Percentiles rank a stretch among this genome's conserved stretches.
phyloP scores from a whole-genome alignment of 352 stramenopile species.

The Phytophthora pluvialis region DNA sequence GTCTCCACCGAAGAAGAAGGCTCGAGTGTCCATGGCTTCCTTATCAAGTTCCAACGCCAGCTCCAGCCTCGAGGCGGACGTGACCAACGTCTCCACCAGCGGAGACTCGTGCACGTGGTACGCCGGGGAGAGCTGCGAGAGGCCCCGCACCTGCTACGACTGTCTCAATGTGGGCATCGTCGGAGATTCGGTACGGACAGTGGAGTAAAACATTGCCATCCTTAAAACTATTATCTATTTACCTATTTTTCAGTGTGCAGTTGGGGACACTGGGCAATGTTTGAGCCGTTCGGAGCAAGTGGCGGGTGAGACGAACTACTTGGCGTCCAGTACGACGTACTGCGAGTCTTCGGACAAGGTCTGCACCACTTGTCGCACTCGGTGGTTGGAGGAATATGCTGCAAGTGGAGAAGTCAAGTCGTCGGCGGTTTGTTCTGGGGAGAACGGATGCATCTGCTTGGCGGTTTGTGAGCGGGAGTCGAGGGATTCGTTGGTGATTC shows the following conservation, averaged over 20 bases:
- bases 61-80: not conserved
- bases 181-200: slow-evolving; percentile 28
- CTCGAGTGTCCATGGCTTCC: slow-evolving; percentile 9
- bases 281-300: slow-evolving; percentile 22
- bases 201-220: not conserved
- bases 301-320: slow-evolving; percentile 52
- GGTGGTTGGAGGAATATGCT: slow-evolving; percentile 33
- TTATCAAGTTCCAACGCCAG: slow-evolving; percentile 12
- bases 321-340: slow-evolving; percentile 47
- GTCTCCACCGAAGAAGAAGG: slow-evolving; percentile 18
- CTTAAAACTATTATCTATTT: not conserved
- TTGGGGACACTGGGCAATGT: slow-evolving; percentile 38
- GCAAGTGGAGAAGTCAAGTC: slow-evolving; percentile 21
- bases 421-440: slow-evolving; percentile 26
- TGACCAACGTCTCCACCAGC: slow-evolving; percentile 34
- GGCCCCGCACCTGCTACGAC: slow-evolving; percentile 41
- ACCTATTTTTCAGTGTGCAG: slow-evolving; percentile 34
- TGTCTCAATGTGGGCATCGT: slow-evolving; percentile 45
- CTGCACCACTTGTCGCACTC: slow-evolving; percentile 40
- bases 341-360: slow-evolving; percentile 43
- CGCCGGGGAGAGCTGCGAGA: slow-evolving; percentile 31
- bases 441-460: slow-evolving; percentile 45
- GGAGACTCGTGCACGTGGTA: slow-evolving; percentile 50
- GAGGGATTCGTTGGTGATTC: slow-evolving; percentile 25
- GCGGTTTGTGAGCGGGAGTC: slow-evolving; percentile 42